Evolutionary conservation across 1,284 basidiomycete species (phyloP), one percentile per base, ranked within the genome.

Genomic region (Cryptococcus depauperatus): DNA sequence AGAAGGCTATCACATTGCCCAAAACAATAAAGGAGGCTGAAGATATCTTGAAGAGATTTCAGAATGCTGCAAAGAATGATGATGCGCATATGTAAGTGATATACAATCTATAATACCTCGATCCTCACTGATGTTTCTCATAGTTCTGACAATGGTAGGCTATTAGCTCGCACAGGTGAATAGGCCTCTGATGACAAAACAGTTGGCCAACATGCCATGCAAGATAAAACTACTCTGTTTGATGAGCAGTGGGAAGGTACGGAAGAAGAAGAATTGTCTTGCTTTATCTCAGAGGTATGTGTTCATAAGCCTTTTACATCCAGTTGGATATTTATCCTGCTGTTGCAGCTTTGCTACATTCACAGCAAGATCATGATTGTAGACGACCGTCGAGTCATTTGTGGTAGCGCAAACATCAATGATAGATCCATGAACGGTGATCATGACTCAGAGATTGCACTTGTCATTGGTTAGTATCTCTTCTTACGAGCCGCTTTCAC

Each of bases 371-470:
- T 93, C 21, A 91, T 95, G 89, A 87, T 95, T 49, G 86, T 93
- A 19, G 91, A 96, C 61, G 91, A 95, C 65, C 76, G 80, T 16
- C 76, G 81, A 29, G 86, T 92, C 30, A 86, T 95, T 56, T 65
- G 64, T 43, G 71, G 70, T 14, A 64, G 60, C 46, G 65, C 69
- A 29, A 71, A 95, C 65, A 71, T 93, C 56, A 95, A 95, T 59
- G 63, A 68, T 49, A 53, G 66, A 37, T 59, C 47, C 50, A 61
- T 64, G 34, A 57, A 83, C 77, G 90, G 91, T 25, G 81, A 92
- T 59, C 86, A 88, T 28, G 91, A 95, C 67, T 90, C 86, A 1
- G 91, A 96, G 70, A 93, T 95, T 55, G 86, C 85, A 1, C 71
- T 92, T 5, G 80, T 95, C 14, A 83, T 93, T 22, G 89, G 57